Evolutionary conservation across 306 rosid species (phyloP), one percentile per base, ranked within the genome.

Genomic region (Cucurbita argyrosperma): DNA sequence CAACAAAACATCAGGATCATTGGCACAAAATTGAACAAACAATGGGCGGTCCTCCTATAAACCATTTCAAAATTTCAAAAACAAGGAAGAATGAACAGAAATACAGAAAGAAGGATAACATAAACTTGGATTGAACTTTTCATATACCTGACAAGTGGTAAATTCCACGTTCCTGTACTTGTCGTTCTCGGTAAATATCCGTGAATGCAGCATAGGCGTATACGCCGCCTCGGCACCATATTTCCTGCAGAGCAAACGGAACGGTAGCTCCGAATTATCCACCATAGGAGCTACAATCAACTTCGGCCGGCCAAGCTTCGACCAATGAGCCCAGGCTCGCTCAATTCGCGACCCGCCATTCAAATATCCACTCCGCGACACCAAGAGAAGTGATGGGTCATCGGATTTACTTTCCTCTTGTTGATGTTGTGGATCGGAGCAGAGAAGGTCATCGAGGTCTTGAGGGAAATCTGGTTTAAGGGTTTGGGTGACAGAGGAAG

Each of bases 1-100:
- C 81, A 95, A 73, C 61, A 91, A 84, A 38, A 81, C 77, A 60
- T 85, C 92, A 4, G 97, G 96, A 61, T 95, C 91, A 73, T 91
- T 95, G 15, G 99, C 96, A 77, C 99, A 95, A 82, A 95, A 95
- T 60, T 91, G 99, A 61, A 91, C 97, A 87, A 91, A 91, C 45
- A 95, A 81, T 0, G 99, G 97, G 35, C 92, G 88, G 77, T 95
- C 99, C 83, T 82, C 90, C 87, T 87, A 82, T 78, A 80, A 46
- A 47, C 42, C 49, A 51, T 37, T 21, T 63, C 19, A 49, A 69
- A 14, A 14, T 11, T 52, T 46, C 7, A 74, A 30, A n/a, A 47
- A 35, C n/a, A 26, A 49, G 2, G 45, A 60, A 13, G 51, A 38
- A 5, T 45, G 0, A 52, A 52, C 47, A 67, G 8, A 21, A 30